phyloP scores from a whole-genome alignment of 2,329 filamentous ascomycete species.

The Verticillium isaacii region DNA sequence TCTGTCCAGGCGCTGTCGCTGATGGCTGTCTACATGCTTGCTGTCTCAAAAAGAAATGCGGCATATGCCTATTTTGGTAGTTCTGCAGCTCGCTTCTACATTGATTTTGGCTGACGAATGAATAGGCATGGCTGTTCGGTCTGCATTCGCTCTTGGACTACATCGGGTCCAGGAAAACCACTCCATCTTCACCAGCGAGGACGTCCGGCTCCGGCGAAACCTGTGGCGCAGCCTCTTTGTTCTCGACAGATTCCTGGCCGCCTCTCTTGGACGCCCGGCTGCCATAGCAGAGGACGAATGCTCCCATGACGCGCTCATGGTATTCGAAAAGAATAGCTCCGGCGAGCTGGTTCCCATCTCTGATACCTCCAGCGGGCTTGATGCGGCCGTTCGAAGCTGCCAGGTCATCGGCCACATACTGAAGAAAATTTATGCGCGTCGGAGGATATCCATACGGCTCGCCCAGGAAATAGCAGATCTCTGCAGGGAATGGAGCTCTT shows the following conservation, averaged over 20 bases:
- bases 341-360: slow-evolving; percentile 7
- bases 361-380: slow-evolving; percentile 30
- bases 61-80: slow-evolving; percentile 57
- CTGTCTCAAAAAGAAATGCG: slow-evolving; percentile 56
- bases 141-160: slow-evolving; percentile 57
- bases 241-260: slow-evolving; percentile 58
- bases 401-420: slow-evolving; percentile 54
- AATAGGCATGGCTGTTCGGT: slow-evolving; percentile 58
- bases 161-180: slow-evolving; percentile 54
- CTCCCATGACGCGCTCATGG: slow-evolving; percentile 39
- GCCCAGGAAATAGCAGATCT: slow-evolving; percentile 53
- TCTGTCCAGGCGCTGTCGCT: slow-evolving; percentile 58
- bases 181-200: slow-evolving; percentile 41
- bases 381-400: slow-evolving; percentile 53
- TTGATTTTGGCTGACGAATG: neutral
- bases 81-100: neutral
- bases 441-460: slow-evolving; percentile 51
- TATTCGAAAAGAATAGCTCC: slow-evolving; percentile 10
- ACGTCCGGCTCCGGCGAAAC: slow-evolving; percentile 46
- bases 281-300: slow-evolving; percentile 60
- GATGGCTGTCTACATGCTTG: slow-evolving; percentile 61
- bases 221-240: slow-evolving; percentile 63
- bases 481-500: slow-evolving; percentile 46
- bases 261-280: slow-evolving; percentile 56
- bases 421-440: slow-evolving; percentile 54